Evolutionary conservation across 2,329 filamentous ascomycete genomes (phyloP).

Genomic region (Zymoseptoria brevis): DNA sequence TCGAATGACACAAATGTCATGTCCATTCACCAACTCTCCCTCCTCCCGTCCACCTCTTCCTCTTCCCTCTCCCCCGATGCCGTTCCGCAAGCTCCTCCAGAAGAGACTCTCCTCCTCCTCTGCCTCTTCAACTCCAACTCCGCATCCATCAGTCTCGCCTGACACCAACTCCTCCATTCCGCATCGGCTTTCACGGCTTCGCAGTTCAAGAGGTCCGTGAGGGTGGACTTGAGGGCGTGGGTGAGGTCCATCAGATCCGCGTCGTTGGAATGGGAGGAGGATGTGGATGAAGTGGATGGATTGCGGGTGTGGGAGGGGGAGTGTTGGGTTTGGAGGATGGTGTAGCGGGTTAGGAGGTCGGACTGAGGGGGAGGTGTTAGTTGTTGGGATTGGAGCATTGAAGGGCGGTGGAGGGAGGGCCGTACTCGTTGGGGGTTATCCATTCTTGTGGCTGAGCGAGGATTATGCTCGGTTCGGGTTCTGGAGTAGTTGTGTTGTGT

Average conservation of each 20-base stretch:
- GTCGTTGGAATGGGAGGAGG: constrained; percentile 7
- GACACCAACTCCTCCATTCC: constrained; percentile 44
- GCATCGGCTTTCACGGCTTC: constrained; percentile 42
- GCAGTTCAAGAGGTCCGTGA: constrained; percentile 49
- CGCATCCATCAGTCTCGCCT: constrained; percentile 46
- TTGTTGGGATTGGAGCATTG: neutral
- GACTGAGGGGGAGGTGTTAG: neutral
- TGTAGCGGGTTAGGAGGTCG: constrained; percentile 15
- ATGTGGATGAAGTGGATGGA: constrained; percentile 2
- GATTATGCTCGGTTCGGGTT: no score
- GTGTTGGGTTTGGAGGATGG: constrained; percentile 12
- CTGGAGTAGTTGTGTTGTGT: no score
- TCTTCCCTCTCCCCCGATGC: no score
- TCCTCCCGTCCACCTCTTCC: neutral
- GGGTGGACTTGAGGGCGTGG: constrained; percentile 45
- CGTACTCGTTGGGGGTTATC: neutral
- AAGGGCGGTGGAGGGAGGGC: no score
- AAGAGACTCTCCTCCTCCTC: constrained; percentile 7
- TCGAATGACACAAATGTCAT: no score
- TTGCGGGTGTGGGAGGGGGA: constrained; percentile 9
- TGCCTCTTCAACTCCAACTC: constrained; percentile 43
- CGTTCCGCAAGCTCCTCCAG: no score
- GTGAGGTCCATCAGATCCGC: constrained; percentile 43
- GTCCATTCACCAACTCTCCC: no score
- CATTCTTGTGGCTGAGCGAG: no score